Percentiles rank a stretch among this genome's conserved stretches.
These are phyloP conservation scores for Kazachstania viticola DNA, from an alignment of 805 yeast species.

Conservation along the genomic window DNA sequence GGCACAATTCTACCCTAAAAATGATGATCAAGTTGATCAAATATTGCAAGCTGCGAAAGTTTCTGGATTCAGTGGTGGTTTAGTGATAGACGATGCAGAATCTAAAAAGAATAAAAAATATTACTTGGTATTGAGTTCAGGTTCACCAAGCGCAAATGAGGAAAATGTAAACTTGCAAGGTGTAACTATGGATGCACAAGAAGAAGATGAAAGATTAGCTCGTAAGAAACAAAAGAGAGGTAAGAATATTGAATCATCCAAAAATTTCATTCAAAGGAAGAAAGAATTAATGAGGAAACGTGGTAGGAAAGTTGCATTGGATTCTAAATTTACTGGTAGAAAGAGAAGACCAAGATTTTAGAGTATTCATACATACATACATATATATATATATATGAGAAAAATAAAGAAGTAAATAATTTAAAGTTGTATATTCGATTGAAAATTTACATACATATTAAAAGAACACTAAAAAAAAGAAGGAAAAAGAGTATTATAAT, in stretches of 20 bases:
- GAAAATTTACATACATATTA: no score
- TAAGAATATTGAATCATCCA: slow-evolving; percentile 44
- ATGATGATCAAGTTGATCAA: slow-evolving; percentile 71
- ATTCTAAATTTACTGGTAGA: slow-evolving; percentile 87
- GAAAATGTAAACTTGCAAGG: slow-evolving; percentile 67
- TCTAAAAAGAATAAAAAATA: slow-evolving; percentile 83
- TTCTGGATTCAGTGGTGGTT: slow-evolving; percentile 93
- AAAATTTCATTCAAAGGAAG: slow-evolving; percentile 79
- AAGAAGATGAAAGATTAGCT: slow-evolving; percentile 11
- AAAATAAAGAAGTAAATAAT: neutral
- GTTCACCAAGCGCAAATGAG: slow-evolving; percentile 63
- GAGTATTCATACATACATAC: neutral
- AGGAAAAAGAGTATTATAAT: neutral
- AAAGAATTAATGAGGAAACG: slow-evolving; percentile 87
- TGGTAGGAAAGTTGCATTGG: slow-evolving; percentile 81
- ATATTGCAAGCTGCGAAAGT: slow-evolving; percentile 79
- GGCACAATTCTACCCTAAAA: slow-evolving; percentile 91
- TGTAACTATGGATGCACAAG: slow-evolving; percentile 65
- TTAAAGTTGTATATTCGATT: no score
- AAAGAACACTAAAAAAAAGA: no score
- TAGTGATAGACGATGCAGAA: slow-evolving; percentile 89
- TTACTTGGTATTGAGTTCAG: slow-evolving; percentile 66
- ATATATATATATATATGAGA: slow-evolving; percentile 1
- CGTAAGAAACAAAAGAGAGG: slow-evolving; percentile 19
- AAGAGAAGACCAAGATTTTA: slow-evolving; percentile 57